Evolutionary conservation across 768 basidiomycete species (phyloP), one percentile per base, ranked within the genome.

Genomic region (Amanita thiersii): DNA sequence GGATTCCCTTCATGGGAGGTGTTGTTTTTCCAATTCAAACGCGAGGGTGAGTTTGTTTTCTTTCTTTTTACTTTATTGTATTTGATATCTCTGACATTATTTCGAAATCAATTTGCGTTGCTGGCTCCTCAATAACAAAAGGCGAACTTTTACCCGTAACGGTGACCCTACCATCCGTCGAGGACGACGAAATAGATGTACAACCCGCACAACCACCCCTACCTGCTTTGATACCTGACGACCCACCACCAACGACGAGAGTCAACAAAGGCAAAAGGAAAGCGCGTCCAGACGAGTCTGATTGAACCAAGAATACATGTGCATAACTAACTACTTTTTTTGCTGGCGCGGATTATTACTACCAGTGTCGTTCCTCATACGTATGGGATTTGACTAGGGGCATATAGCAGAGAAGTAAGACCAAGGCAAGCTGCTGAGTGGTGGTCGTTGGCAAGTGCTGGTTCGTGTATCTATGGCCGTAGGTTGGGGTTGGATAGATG

Each of bases 11-110:
- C 76, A 40, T 89, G 84, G 80, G 86, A 86, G 29, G 60, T 59
- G 10, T 46, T 88, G 14, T 86, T 75, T 50, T 52, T 89, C 24
- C 81, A 77, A 52, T 86, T 86, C 49, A 73, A 67, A 49, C 72
- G 81, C 53, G 32, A 60, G 65, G 25, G 63, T 70, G 35, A 79
- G 86, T 86, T 58, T 67, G 75, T 66, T 46, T 24, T 18, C 25
- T 43, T 45, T n/a, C 37, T 39, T 37, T 20, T 31, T 35, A 18
- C 46, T 41, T 26, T 23, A 33, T 49, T 38, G 40, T 40, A 38
- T 50, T 26, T 49, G 32, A 37, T 28, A 32, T 24, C 11, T 15
- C 15, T 28, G 9, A n/a, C n/a, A n/a, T n/a, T n/a, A n/a, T n/a
- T n/a, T n/a, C n/a, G n/a, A n/a, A n/a, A n/a, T n/a, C n/a, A n/a